Conservation (phyloP, 176 grass and related monocot genomes). For the Phoenix roebelenii region DNA sequence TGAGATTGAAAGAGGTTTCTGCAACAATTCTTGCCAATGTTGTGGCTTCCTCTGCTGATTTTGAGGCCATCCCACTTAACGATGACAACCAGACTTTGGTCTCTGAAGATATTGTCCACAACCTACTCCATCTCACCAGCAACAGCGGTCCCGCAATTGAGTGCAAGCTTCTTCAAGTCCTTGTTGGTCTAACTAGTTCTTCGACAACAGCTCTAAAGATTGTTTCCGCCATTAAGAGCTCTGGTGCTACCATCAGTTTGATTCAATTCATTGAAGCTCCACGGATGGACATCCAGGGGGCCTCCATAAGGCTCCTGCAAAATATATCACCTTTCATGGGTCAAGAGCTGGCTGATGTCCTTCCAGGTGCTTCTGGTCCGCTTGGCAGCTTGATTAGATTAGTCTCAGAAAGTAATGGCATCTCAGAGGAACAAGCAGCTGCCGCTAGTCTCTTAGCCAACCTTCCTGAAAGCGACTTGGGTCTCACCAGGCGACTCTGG, state of each 20-base stretch:
- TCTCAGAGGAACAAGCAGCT: constrained; percentile 66
- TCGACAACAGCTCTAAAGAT: constrained; percentile 30
- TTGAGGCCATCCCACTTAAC: constrained; percentile 39
- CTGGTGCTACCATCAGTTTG: constrained; percentile 70
- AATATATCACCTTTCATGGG: constrained; percentile 80
- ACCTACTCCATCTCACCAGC: constrained; percentile 74
- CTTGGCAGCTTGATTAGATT: constrained; percentile 37
- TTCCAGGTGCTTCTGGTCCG: constrained; percentile 31
- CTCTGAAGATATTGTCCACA: constrained; percentile 61
- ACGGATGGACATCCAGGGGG: constrained; percentile 60
- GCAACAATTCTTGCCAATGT: constrained; percentile 69
- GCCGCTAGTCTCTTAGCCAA: constrained; percentile 50
- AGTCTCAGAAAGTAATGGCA: constrained; percentile 27
- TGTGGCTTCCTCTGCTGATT: constrained; percentile 28
- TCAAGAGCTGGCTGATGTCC: constrained; percentile 49
- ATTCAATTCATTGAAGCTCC: constrained; percentile 76
- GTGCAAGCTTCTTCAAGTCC: constrained; percentile 55
- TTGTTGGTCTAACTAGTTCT: constrained; percentile 63
- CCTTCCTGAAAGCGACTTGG: constrained; percentile 47
- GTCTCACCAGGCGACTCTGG: constrained; percentile 47
- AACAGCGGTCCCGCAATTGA: constrained; percentile 63
- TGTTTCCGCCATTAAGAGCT: constrained; percentile 59
- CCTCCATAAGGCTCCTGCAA: constrained; percentile 60
- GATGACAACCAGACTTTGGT: constrained; percentile 34
- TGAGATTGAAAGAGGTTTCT: constrained; percentile 67